Evolutionary conservation across 1,284 basidiomycete species (phyloP), one percentile per base, ranked within the genome.

Genomic region (Marasmius sp.): DNA sequence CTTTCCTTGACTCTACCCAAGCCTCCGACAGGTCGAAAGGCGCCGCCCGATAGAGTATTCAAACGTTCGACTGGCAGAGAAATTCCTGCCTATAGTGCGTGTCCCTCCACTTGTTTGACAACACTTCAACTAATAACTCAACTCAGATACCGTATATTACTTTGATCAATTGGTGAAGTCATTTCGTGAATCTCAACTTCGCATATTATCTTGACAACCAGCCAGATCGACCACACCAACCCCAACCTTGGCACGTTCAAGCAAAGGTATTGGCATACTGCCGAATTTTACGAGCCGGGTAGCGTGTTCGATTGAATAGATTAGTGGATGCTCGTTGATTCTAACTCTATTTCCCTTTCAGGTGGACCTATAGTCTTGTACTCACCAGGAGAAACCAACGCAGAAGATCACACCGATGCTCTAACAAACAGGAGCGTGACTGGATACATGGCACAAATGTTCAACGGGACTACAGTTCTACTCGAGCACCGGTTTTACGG

Each of bases 181-280:
- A 27, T 27, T 27, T 5, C 5, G 27, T 3, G 41, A 43, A 43
- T 12, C 41, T 12, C 41, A 43, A 43, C 12, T n/a, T 43, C 3
- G n/a, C 11, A 6, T 43, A 3, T 6, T 2, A 12, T 43, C n/a
- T 6, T 27, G 27, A 27, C 27, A 27, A 43, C 41, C 41, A 3
- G 41, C 41, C 45, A 47, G 45, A 87, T 91, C 59, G 89, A 92
- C 73, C 90, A 91, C 72, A 84, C 77, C 62, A 80, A 89, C 60
- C 85, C 88, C 5, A 76, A 76, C n/a, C 74, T 84, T n/a, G 90
- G 89, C n/a, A 92, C 88, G 6, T 92, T 92, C 73, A 78, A 85
- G 71, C 90, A 92, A 71, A 81, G 89, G 45, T 92, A 81, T 73
- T 90, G 86, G 86, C 80, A 83, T 65, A 83, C 84, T 48, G 86